These are phyloP conservation scores for Didymella exigua DNA, from an alignment of 2,329 filamentous ascomycete species.

Conservation along the genomic window DNA sequence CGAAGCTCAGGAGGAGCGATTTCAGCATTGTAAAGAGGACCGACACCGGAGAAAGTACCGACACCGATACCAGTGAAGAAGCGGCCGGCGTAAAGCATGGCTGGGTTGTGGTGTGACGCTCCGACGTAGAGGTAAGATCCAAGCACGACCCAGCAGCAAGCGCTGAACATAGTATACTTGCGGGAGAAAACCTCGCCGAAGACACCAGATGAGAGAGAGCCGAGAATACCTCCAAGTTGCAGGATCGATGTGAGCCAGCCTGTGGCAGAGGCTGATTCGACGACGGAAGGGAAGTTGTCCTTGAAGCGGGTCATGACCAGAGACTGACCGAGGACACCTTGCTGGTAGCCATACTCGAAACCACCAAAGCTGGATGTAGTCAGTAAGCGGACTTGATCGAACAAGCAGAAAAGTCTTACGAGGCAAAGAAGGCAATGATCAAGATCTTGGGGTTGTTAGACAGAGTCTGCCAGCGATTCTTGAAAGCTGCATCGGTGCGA, in stretches of 20 bases:
- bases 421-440: slow-evolving; percentile 39
- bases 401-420: slow-evolving; percentile 22
- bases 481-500: slow-evolving; percentile 33
- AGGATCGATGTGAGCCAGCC: slow-evolving; percentile 61
- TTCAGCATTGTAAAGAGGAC: slow-evolving; percentile 56
- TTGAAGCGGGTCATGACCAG: slow-evolving; percentile 60
- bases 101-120: slow-evolving; percentile 48
- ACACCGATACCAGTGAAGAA: slow-evolving; percentile 59
- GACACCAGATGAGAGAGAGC: slow-evolving; percentile 56
- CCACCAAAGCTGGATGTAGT: slow-evolving; percentile 52
- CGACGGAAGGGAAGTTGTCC: slow-evolving; percentile 56
- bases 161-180: slow-evolving; percentile 60
- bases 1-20: slow-evolving; percentile 36
- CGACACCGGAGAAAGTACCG: slow-evolving; percentile 54
- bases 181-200: slow-evolving; percentile 57
- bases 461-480: slow-evolving; percentile 37
- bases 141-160: slow-evolving; percentile 52
- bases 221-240: slow-evolving; percentile 58
- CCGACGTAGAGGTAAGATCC: slow-evolving; percentile 53
- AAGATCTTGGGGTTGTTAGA: slow-evolving; percentile 38
- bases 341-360: slow-evolving; percentile 61
- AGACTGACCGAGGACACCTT: slow-evolving; percentile 61
- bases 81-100: slow-evolving; percentile 55
- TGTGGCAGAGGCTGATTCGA: slow-evolving; percentile 54
- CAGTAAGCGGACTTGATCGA: neutral